Evolutionary conservation across 768 basidiomycete genomes (phyloP).

Genomic region (Agrocybe praecox): DNA sequence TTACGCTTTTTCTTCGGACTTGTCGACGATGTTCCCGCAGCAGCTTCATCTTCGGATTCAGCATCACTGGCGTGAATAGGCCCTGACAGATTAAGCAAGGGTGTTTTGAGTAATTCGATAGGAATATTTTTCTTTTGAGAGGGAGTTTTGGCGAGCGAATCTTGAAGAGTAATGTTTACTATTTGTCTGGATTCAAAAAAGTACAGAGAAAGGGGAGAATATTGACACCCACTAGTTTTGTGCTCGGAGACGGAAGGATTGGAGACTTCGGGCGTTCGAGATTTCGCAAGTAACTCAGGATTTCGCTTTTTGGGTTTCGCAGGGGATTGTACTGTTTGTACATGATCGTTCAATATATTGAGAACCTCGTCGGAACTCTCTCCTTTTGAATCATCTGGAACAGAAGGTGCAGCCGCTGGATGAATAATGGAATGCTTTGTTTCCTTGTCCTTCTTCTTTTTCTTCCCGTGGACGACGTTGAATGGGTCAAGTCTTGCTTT

Average conservation of each 20-base stretch:
- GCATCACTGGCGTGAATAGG: slow-evolving; percentile 35
- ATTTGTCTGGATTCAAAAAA: background rate
- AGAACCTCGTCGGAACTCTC: background rate
- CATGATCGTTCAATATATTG: background rate
- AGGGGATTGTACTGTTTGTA: background rate
- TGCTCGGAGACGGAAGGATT: background rate
- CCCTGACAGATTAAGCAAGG: slow-evolving; percentile 59
- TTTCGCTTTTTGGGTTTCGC: background rate
- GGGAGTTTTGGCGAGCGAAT: slow-evolving; percentile 8
- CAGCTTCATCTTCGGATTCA: slow-evolving; percentile 31
- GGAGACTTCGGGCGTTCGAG: background rate
- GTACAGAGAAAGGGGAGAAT: background rate
- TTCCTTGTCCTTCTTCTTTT: slow-evolving; percentile 36
- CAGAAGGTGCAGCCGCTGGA: background rate
- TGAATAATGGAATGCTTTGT: background rate
- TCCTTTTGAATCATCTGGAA: background rate
- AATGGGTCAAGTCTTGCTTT: slow-evolving; percentile 65
- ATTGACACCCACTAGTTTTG: background rate
- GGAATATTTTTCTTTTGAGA: slow-evolving; percentile 17
- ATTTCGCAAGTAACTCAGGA: no score
- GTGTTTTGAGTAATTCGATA: slow-evolving; percentile 31
- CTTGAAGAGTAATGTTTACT: background rate
- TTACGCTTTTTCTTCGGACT: slow-evolving; percentile 56
- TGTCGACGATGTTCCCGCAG: slow-evolving; percentile 14
- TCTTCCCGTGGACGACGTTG: slow-evolving; percentile 44